Percentiles rank a stretch among this genome's conserved stretches.
Evolutionary conservation across 305 asterid genomes (phyloP).

Genomic region (Galium porrigens): DNA sequence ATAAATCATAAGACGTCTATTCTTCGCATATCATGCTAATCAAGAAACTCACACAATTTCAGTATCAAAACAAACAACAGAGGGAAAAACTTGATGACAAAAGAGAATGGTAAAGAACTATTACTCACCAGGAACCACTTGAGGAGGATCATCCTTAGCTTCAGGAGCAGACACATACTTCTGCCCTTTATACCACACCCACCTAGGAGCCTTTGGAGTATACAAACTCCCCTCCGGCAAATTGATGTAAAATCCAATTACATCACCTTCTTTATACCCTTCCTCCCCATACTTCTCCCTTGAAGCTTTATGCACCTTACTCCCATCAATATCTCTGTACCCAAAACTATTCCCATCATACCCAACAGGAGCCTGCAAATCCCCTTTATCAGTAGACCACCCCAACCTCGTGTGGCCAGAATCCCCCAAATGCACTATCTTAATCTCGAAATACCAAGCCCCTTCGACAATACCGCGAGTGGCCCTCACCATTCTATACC

Average conservation of each 20-base stretch:
- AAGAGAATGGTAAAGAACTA: constrained; percentile 1
- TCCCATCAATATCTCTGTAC: constrained; percentile 83
- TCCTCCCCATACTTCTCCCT: constrained; percentile 75
- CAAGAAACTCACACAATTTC: background rate
- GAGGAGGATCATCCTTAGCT: constrained; percentile 63
- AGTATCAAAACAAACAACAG: background rate
- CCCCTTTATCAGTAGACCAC: constrained; percentile 91
- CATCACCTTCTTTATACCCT: constrained; percentile 83
- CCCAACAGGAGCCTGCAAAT: constrained; percentile 93
- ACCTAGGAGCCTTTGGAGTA: constrained; percentile 53
- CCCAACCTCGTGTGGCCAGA: constrained; percentile 88
- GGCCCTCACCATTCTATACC: constrained; percentile 88
- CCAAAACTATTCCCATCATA: constrained; percentile 86
- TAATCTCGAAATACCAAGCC: constrained; percentile 88
- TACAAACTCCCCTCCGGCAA: constrained; percentile 64
- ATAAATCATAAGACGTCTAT: background rate
- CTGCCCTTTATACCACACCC: constrained; percentile 93
- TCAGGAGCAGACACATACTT: constrained; percentile 55
- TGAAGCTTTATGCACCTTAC: constrained; percentile 80
- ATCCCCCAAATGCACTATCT: constrained; percentile 66
- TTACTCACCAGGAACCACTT: constrained; percentile 71
- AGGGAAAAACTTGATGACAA: background rate
- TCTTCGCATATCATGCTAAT: background rate
- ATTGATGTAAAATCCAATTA: constrained; percentile 68
- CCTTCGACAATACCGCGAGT: constrained; percentile 78